Conservation (phyloP, 106 monocot genomes). For the Dendrobium officinale region DNA sequence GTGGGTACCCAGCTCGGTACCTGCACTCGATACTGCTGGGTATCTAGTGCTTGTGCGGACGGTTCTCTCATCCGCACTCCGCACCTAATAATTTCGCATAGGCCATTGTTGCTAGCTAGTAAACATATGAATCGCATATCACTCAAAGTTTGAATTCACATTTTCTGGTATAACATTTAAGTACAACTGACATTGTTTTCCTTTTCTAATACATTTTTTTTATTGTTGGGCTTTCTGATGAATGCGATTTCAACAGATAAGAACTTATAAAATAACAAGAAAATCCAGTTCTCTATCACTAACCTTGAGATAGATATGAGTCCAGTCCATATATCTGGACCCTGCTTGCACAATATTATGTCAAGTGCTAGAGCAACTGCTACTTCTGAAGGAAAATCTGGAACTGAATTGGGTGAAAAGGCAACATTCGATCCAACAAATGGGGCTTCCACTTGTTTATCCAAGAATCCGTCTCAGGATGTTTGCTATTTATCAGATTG, state of each 20-base stretch:
- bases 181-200: background rate
- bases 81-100: background rate
- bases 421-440: too few species aligned
- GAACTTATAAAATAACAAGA: background rate
- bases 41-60: too few species aligned
- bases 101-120: background rate
- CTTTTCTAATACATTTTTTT: background rate
- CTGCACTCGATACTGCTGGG: too few species aligned
- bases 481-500: background rate
- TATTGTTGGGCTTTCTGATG: constrained; percentile 9
- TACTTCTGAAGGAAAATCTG: background rate
- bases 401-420: background rate
- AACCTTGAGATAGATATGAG: background rate
- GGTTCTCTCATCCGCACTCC: too few species aligned
- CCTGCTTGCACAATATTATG: too few species aligned
- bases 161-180: background rate
- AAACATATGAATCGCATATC: too few species aligned
- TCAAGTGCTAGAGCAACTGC: background rate
- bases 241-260: constrained; percentile 1
- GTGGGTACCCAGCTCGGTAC: too few species aligned
- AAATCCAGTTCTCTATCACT: background rate
- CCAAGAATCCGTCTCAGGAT: background rate
- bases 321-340: background rate
- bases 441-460: background rate
- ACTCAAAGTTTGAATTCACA: background rate